Base-by-base conservation (phyloP, 2,329 filamentous ascomycete species). In the Paraconiothyrium brasiliense region DNA sequence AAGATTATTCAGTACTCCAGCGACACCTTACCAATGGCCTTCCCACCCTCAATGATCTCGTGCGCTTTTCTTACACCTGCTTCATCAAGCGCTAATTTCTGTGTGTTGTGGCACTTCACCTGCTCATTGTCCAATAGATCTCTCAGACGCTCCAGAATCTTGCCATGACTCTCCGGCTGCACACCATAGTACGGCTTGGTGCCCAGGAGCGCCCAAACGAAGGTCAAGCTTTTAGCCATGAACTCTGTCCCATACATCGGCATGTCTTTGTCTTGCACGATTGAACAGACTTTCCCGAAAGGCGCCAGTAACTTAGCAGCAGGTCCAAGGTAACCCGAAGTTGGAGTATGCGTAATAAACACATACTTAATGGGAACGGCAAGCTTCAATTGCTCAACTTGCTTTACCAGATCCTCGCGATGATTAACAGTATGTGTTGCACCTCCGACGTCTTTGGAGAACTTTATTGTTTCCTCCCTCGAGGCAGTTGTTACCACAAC, bases 201-300 rank as follows among this genome's bases (percentile, higher is more conserved):
- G 1, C 79, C 80, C 10, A 83, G 51, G 65, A 80, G 72, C 64
- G 74, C 77, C 80, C 81, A 83, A 3, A 74, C 69, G 57, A 82
- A 83, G 0, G 76, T 77, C 54, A 83, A 62, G 16, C 76, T 79
- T 69, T 83, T 83, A 52, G 79, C 76, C 80, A 83, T 81, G 68
- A 81, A 82, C 67, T 81, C 74, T 2, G 80, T 80, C 2, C 80
- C 81, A 62, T 83, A 83, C 78, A 82, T 79, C 27, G 76, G 76
- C 35, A 78, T 64, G 37, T 81, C 77, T 48, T 76, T 65, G 8
- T 77, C 77, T 67, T 84, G 81, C 14, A 83, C 80, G 58, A 83
- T 82, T 13, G 77, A 80, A 71, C 80, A 82, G 7, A 82, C 76
- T 65, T 82, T 83, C 9, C 79, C 80, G 44, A 83, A 82, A 2